phyloP scores from a whole-genome alignment of 2,329 filamentous ascomycete genomes.

The Grosmannia serpens region DNA sequence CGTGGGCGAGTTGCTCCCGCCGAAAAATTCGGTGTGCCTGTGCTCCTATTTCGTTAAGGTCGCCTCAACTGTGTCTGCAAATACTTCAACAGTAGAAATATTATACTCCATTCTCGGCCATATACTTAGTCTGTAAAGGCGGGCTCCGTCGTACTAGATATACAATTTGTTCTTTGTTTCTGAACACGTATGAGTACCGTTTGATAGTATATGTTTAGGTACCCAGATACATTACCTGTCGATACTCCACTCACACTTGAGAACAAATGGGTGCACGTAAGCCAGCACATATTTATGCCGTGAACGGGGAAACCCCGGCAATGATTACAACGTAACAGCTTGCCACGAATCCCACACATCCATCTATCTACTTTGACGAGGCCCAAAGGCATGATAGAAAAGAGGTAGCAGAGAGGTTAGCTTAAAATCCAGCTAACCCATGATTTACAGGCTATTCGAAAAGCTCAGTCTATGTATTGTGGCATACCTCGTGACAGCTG shows the following conservation, averaged over 20 bases:
- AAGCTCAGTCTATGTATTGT: background rate
- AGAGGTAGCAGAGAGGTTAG: background rate
- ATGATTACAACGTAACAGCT: background rate
- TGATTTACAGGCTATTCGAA: too few relatives aligned
- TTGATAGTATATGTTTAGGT: background rate
- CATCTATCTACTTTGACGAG: background rate
- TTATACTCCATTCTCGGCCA: background rate
- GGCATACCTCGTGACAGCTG: background rate
- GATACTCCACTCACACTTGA: conserved; percentile 1
- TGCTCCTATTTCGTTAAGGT: background rate
- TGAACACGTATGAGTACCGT: background rate
- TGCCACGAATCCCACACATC: background rate
- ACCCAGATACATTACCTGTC: background rate
- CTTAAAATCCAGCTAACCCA: too few relatives aligned
- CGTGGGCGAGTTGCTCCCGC: background rate
- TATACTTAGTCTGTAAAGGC: background rate
- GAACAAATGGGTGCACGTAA: background rate
- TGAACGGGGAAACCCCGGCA: background rate
- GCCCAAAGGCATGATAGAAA: background rate
- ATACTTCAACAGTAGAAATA: background rate
- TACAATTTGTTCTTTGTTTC: background rate
- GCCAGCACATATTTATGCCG: background rate
- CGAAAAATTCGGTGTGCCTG: background rate
- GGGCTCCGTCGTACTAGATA: background rate
- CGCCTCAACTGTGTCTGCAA: background rate